Base-by-base conservation (phyloP, 352 stramenopile genomes). In the Phytophthora agathidicida region DNA sequence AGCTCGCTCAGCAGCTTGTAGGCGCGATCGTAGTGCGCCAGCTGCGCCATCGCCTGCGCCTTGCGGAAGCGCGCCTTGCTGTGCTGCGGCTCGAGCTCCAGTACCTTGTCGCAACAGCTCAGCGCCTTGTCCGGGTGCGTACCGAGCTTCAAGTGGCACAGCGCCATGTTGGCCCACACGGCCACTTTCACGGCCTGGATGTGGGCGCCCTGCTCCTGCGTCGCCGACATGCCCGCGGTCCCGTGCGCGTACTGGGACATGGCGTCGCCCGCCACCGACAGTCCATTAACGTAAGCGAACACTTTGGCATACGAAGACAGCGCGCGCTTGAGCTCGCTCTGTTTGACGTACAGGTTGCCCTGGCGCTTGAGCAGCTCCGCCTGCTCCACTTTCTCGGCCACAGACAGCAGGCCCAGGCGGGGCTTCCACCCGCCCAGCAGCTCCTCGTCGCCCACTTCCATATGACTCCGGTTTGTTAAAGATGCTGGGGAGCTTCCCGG, bases 11-110 rank as follows among this genome's bases (percentile, higher is more conserved):
- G 76, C 19, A 95, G 53, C 39, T 62, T 47, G 24, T 81, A 73
- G 10, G 83, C 82, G 19, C 64, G 73, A 7, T 88, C 80, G 43
- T 77, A 89, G 38, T 86, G 61, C 58, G 64, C 51, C 24, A 88
- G 70, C 56, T 87, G 76, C 54, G 60, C 61, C 48, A 92, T 69
- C 41, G 82, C 82, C 63, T 93, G 83, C 30, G 81, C 84, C 68
- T 93, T 90, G 41, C 86, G 86, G 72, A 95, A 92, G 16, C 75
- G 76, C 22, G 83, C 86, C 64, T 95, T 95, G 60, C 73, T 82
- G 61, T 95, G 83, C 17, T 65, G 53, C 6, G 67, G 63, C 27
- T 93, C 73, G 16, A 86, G 56, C n/a, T 60, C 74, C 37, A 95
- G 67, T 47, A 93, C 83, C 31, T 93, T 91, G 46, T 93, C 78